These are phyloP conservation scores for Fragilaria crotonensis DNA, from an alignment of 108 stramenopile genomes.

Conservation along the genomic window DNA sequence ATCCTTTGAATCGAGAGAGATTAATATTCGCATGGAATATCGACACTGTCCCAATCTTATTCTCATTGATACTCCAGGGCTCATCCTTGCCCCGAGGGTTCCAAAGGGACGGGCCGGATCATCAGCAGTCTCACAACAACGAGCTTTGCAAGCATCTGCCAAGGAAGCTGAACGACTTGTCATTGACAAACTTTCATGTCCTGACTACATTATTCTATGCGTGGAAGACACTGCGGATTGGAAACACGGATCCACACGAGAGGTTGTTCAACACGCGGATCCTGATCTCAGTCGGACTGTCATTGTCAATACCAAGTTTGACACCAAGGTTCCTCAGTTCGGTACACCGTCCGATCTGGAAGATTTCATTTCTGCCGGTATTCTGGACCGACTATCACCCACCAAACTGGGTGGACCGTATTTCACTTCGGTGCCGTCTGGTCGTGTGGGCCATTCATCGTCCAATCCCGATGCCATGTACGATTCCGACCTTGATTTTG, in stretches of 20 bases:
- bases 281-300: slow-evolving; percentile 88
- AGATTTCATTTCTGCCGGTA: slow-evolving; percentile 72
- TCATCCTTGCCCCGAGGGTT: slow-evolving; percentile 69
- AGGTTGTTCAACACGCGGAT: slow-evolving; percentile 78
- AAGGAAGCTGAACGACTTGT: slow-evolving; percentile 85
- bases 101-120: slow-evolving; percentile 37
- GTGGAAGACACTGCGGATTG: slow-evolving; percentile 94
- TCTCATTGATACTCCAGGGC: slow-evolving; percentile 89
- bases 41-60: slow-evolving; percentile 94
- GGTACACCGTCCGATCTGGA: slow-evolving; percentile 69
- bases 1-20: slow-evolving; percentile 85
- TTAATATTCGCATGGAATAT: slow-evolving; percentile 92
- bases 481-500: slow-evolving; percentile 75
- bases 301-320: slow-evolving; percentile 88
- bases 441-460: slow-evolving; percentile 56
- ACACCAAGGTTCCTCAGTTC: slow-evolving; percentile 92
- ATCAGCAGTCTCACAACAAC: slow-evolving; percentile 62
- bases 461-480: slow-evolving; percentile 25
- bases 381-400: slow-evolving; percentile 65
- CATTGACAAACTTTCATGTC: slow-evolving; percentile 76
- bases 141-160: slow-evolving; percentile 67
- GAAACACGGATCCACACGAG: slow-evolving; percentile 85
- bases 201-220: slow-evolving; percentile 88
- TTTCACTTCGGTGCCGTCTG: slow-evolving; percentile 89
- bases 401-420: slow-evolving; percentile 89